Percentiles rank a stretch among this genome's conserved stretches.
These are phyloP conservation scores for Solanum habrochaites DNA, from an alignment of 257 asterid species.

Conservation along the genomic window DNA sequence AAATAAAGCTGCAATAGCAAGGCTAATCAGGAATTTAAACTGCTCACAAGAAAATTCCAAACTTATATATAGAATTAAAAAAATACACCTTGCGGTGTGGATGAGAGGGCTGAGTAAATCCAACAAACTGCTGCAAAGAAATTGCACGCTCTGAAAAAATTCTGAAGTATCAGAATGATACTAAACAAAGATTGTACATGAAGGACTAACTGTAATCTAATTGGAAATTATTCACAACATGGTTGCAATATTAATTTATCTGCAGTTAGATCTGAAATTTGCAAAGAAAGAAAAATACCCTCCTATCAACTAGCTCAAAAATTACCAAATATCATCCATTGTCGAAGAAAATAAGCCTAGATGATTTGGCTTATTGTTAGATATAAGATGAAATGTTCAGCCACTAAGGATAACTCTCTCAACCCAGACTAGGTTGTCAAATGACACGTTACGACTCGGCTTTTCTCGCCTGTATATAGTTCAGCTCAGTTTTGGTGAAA, in stretches of 20 bases:
- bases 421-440: not conserved
- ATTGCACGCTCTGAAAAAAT: not conserved
- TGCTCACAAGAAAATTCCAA: not conserved
- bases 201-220: not conserved
- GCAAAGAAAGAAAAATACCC: not conserved
- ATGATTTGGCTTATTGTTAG: not conserved
- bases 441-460: not conserved
- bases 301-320: not conserved
- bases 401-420: not conserved
- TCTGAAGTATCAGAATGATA: not conserved
- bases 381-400: not conserved
- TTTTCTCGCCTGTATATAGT: not conserved
- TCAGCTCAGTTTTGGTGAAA: not conserved
- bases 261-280: not conserved
- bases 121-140: not conserved
- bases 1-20: conserved; percentile 71
- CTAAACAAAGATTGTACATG: not conserved
- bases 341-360: not conserved
- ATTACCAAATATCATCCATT: not conserved
- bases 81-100: not conserved
- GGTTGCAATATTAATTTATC: not conserved
- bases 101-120: not conserved
- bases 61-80: not conserved
- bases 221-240: not conserved
- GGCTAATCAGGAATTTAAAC: not conserved